Evolutionary conservation across 768 basidiomycete species (phyloP).

Genomic region (Tylopilus vinaceipallidus): DNA sequence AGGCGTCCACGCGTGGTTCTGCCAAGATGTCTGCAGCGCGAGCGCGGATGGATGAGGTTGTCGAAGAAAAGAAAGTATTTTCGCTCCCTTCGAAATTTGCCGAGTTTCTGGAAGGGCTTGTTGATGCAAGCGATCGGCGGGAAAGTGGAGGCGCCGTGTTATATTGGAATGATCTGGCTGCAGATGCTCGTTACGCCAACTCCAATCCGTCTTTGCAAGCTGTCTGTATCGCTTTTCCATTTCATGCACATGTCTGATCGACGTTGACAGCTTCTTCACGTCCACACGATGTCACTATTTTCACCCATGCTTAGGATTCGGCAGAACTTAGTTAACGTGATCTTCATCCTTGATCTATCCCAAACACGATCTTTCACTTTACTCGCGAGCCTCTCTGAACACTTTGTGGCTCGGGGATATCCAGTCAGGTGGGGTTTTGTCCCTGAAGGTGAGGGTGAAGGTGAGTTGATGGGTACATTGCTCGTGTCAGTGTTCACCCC

Average conservation of each 20-base stretch:
- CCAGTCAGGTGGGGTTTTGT: conserved; percentile 88
- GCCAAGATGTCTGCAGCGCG: conserved; percentile 6
- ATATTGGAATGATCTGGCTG: conserved; percentile 93
- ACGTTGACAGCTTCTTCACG: conserved; percentile 26
- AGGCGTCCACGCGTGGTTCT: conserved; percentile 14
- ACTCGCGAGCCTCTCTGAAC: conserved; percentile 59
- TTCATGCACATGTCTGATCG: not conserved
- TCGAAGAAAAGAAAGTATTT: conserved; percentile 70
- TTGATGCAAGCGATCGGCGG: conserved; percentile 84
- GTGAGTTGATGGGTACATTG: conserved; percentile 17
- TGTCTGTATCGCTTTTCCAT: conserved; percentile 35
- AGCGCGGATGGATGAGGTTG: conserved; percentile 40
- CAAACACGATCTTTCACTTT: conserved; percentile 56
- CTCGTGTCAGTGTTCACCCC: not conserved
- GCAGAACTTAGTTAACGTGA: conserved; percentile 79
- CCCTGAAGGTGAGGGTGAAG: conserved; percentile 52
- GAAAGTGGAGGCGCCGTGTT: conserved; percentile 75
- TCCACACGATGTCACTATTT: conserved; percentile 50
- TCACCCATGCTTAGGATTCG: conserved; percentile 75
- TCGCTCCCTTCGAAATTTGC: conserved; percentile 53
- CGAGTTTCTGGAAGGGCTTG: conserved; percentile 58
- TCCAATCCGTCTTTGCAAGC: conserved; percentile 51
- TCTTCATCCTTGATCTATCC: conserved; percentile 81
- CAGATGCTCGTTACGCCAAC: conserved; percentile 61
- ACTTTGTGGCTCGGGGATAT: conserved; percentile 67